A percentile compares a stretch with the other conserved stretches of the same genome.
Evolutionary conservation across 2,329 filamentous ascomycete genomes (phyloP).

Genomic region (Hypoxylon sp.): DNA sequence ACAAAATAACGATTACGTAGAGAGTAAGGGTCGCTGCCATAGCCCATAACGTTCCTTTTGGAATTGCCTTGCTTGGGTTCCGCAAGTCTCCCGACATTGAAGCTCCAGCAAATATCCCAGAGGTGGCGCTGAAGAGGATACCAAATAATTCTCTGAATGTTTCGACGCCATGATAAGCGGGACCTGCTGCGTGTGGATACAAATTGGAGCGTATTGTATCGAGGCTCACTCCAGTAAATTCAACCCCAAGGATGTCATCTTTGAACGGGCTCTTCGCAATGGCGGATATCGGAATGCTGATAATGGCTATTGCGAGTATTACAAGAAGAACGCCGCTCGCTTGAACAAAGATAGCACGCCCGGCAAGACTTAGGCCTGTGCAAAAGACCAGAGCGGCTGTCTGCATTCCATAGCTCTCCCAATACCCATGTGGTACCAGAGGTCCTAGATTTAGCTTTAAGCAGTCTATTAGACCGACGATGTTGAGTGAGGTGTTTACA

Average conservation of each 20-base stretch:
- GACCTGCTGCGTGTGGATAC: constrained; percentile 76
- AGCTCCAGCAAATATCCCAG: constrained; percentile 77
- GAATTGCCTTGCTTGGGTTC: constrained; percentile 87
- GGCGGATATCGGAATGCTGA: constrained; percentile 87
- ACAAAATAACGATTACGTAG: constrained; percentile 82
- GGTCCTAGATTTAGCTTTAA: constrained; percentile 81
- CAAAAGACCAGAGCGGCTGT: constrained; percentile 80
- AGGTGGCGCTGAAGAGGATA: constrained; percentile 81
- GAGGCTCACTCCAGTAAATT: constrained; percentile 83
- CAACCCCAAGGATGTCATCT: constrained; percentile 72
- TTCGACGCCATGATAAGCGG: constrained; percentile 72
- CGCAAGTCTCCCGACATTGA: constrained; percentile 92
- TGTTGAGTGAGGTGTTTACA: constrained; percentile 88
- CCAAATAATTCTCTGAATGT: constrained; percentile 88
- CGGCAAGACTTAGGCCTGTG: constrained; percentile 82
- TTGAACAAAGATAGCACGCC: constrained; percentile 83
- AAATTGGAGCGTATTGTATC: constrained; percentile 82
- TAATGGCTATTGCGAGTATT: constrained; percentile 78
- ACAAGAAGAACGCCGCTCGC: constrained; percentile 83
- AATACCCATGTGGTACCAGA: constrained; percentile 78
- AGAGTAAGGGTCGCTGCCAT: constrained; percentile 81
- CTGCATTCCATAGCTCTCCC: constrained; percentile 82
- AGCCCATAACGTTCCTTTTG: constrained; percentile 85
- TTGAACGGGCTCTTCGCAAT: constrained; percentile 77
- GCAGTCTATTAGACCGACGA: constrained; percentile 88